phyloP scores from a whole-genome alignment of 2,329 filamentous ascomycete species.

The Calonectria crousiana region DNA sequence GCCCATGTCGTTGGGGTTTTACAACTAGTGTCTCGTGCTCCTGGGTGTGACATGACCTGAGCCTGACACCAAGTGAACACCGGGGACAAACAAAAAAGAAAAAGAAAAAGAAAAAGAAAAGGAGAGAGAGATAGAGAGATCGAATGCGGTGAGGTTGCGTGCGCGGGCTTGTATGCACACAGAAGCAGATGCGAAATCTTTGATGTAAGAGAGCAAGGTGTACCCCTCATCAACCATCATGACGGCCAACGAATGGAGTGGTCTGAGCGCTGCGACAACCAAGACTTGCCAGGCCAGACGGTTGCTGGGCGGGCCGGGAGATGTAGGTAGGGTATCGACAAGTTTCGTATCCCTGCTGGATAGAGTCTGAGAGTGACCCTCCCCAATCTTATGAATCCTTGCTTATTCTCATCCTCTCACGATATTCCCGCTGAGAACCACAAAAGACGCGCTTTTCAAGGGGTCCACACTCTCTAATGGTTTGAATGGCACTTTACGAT shows the following conservation, averaged over 20 bases:
- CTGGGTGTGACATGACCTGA: background rate
- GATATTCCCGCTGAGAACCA: constrained; percentile 12
- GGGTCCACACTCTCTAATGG: constrained; percentile 30
- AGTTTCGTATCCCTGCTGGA: constrained; percentile 40
- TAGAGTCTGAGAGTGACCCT: constrained; percentile 34
- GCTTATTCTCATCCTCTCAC: constrained; percentile 15
- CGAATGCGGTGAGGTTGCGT: constrained; percentile 7
- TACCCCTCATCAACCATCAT: background rate
- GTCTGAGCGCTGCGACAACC: constrained; percentile 6
- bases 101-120: no score
- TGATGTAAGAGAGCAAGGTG: background rate
- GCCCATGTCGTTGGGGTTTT: background rate
- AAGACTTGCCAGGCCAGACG: constrained; percentile 2
- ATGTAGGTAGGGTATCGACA: constrained; percentile 11
- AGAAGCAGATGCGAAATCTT: background rate
- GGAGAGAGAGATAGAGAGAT: no score
- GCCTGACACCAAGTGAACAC: background rate
- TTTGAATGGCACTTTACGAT: constrained; percentile 27
- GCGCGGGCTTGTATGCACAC: background rate
- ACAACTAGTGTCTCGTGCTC: constrained; percentile 23
- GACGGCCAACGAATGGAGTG: background rate
- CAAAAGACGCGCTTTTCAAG: constrained; percentile 14
- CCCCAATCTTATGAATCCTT: constrained; percentile 40
- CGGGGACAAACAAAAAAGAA: background rate
- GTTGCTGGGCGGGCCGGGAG: background rate